Evolutionary conservation across 2,329 filamentous ascomycete genomes (phyloP).

Genomic region (Ophiostoma sp.): DNA sequence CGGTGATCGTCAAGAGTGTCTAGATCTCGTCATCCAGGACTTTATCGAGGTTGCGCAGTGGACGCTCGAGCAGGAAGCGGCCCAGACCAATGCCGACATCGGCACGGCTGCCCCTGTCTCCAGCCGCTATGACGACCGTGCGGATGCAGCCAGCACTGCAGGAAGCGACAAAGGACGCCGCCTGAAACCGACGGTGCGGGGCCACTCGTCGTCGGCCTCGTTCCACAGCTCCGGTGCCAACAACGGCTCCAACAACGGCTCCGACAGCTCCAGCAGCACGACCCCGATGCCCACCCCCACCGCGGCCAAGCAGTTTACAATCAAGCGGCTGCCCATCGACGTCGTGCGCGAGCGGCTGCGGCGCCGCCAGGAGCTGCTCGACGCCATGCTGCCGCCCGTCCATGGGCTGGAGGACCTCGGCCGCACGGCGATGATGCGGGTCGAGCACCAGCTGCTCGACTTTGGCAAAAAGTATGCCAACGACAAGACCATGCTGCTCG

Average conservation of each 20-base stretch:
- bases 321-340: constrained; percentile 14
- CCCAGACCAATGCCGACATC: neutral
- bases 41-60: constrained; percentile 25
- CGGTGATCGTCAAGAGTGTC: constrained; percentile 18
- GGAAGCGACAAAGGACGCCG: too few relatives aligned
- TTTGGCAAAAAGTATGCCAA: constrained; percentile 25
- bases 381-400: constrained; percentile 23
- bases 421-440: constrained; percentile 22
- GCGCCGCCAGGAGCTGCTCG: constrained; percentile 24
- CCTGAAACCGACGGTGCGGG: neutral
- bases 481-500: constrained; percentile 24
- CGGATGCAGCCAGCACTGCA: neutral
- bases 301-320: neutral
- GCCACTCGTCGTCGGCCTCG: neutral
- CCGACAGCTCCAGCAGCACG: neutral
- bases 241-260: neutral
- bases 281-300: neutral
- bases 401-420: constrained; percentile 17
- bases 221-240: neutral
- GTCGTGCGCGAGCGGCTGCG: constrained; percentile 22
- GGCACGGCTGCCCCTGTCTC: neutral
- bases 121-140: neutral
- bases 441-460: constrained; percentile 24
- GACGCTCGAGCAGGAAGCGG: constrained; percentile 18
- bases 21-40: constrained; percentile 23